phyloP scores from a whole-genome alignment of 805 yeast species.

The Yamadazyma tumulicola region DNA sequence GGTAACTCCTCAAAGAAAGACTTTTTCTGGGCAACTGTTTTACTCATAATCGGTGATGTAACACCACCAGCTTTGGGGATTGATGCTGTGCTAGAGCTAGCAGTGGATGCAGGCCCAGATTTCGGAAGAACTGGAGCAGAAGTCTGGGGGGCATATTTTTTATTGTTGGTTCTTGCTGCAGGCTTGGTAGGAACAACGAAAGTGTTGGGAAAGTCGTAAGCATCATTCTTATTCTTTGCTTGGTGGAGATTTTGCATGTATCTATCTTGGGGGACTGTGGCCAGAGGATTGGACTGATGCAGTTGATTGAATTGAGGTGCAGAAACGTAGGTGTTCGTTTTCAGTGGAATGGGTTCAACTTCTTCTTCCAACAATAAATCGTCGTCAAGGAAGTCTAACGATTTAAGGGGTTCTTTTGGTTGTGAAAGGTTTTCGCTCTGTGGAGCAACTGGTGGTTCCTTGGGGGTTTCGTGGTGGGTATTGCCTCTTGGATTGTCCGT shows the following conservation, averaged over 20 bases:
- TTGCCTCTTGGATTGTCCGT: no score
- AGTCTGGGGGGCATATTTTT: slow-evolving; percentile 11
- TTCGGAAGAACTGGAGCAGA: slow-evolving; percentile 4
- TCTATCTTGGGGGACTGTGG: slow-evolving; percentile 4
- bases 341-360: slow-evolving; percentile 6
- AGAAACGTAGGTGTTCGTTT: background rate
- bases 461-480: no score
- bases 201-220: slow-evolving; percentile 69
- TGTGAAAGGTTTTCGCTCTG: no score
- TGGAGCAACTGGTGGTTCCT: no score
- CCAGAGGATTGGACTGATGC: background rate
- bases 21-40: slow-evolving; percentile 17
- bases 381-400: slow-evolving; percentile 14
- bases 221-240: slow-evolving; percentile 65
- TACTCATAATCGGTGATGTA: background rate
- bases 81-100: slow-evolving; percentile 1
- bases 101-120: slow-evolving; percentile 3
- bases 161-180: slow-evolving; percentile 26
- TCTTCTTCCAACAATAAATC: slow-evolving; percentile 12
- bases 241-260: slow-evolving; percentile 30
- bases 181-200: slow-evolving; percentile 40
- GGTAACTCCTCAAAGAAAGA: slow-evolving; percentile 63
- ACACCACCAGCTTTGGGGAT: no score
- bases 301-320: background rate
- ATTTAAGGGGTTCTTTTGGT: background rate